Evolutionary conservation across 139 green algal genomes (phyloP), one percentile per base, ranked within the genome.

Genomic region (Micromonas pusilla): DNA sequence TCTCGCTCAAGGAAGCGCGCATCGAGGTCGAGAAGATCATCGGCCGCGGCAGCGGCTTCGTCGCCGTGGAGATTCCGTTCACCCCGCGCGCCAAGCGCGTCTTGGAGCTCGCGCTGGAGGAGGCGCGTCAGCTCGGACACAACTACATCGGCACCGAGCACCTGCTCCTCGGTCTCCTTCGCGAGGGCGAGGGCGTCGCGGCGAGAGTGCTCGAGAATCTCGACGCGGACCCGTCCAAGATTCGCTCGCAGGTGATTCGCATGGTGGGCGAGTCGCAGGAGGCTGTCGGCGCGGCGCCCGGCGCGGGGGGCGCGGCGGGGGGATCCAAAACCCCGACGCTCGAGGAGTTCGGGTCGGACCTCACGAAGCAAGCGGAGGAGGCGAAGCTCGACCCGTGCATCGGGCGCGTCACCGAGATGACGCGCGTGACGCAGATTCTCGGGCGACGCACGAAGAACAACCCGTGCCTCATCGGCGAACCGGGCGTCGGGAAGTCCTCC

Each of bases 81-180:
- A 99, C 96, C 1, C 96, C 95, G 0, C 87, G 94, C 32, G 96
- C 96, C 21, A 99, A 99, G 91, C 92, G 96, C 19, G 96, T 99
- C 39, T 86, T 99, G 84, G 96, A 99, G 86, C 91, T 99, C 63
- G 95, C 91, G 1, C 83, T 99, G 66, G 96, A 99, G 83, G 96
- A 99, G 87, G 96, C 96, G 2, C 87, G 95, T 30, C 92, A 97
- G 82, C 90, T 99, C 28, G 95, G 93, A 70, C 95, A 99, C 91
- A 98, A 98, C 86, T 99, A 99, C 92, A 99, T 99, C 70, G 95
- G 95, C 74, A 99, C 95, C 0, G 95, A 99, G 90, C 95, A 99
- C 90, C 95, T 99, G 53, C 87, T 99, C 82, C 86, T 99, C 70
- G 96, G 96, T 64, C 88, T 99, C 30, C 88, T 99, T 70, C 87